phyloP scores from a whole-genome alignment of 208 protist genomes.

The Histomonas meleagridis region DNA sequence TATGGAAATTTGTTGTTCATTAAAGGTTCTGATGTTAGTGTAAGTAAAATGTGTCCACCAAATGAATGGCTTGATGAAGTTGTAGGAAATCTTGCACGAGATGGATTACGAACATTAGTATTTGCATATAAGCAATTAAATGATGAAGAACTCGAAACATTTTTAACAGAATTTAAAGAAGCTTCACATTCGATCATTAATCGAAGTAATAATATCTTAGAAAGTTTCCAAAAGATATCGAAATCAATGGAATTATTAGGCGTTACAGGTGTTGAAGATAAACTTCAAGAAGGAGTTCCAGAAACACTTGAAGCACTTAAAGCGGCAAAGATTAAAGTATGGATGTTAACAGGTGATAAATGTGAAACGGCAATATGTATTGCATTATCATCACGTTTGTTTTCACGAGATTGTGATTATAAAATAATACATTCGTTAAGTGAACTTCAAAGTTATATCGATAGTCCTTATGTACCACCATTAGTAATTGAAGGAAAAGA shows the following conservation, averaged over 20 bases:
- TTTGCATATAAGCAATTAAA: slow-evolving; percentile 66
- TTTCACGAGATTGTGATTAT: slow-evolving; percentile 43
- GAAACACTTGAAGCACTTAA: slow-evolving; percentile 76
- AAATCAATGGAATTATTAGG: slow-evolving; percentile 70
- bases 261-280: slow-evolving; percentile 88
- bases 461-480: background rate
- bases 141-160: slow-evolving; percentile 66
- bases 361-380: slow-evolving; percentile 56
- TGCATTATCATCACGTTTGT: slow-evolving; percentile 41
- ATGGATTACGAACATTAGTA: slow-evolving; percentile 79
- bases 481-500: background rate
- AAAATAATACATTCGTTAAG: background rate
- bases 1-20: slow-evolving; percentile 66
- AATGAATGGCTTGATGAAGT: slow-evolving; percentile 85
- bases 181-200: background rate
- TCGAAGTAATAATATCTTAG: slow-evolving; percentile 52
- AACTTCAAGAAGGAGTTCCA: slow-evolving; percentile 69
- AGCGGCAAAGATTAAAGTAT: slow-evolving; percentile 88
- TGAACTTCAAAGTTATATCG: background rate
- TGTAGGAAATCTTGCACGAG: slow-evolving; percentile 78
- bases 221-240: slow-evolving; percentile 65
- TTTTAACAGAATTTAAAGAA: slow-evolving; percentile 42
- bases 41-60: slow-evolving; percentile 58
- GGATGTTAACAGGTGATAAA: slow-evolving; percentile 97
- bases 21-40: slow-evolving; percentile 33